These are phyloP conservation scores for Globisporangium carolinianum DNA, from an alignment of 352 stramenopile species.

Conservation along the genomic window DNA sequence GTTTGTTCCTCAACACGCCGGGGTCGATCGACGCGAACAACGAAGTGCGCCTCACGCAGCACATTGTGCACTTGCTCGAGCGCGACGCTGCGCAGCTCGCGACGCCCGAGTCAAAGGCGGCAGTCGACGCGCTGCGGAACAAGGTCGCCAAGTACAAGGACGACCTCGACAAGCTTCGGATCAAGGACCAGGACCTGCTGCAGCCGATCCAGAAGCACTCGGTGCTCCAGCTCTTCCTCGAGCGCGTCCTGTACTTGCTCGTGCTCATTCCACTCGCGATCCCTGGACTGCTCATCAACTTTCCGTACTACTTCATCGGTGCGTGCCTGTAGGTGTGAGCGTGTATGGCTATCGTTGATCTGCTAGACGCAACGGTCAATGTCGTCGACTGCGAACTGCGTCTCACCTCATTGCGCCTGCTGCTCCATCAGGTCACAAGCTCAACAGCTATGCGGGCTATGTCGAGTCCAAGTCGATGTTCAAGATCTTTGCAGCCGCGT, in stretches of 20 bases:
- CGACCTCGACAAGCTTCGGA: slow-evolving; percentile 37
- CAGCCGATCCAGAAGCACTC: slow-evolving; percentile 41
- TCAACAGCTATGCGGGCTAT: slow-evolving; percentile 61
- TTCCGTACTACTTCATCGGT: slow-evolving; percentile 79
- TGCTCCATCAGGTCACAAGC: slow-evolving; percentile 36
- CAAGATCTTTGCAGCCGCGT: slow-evolving; percentile 68
- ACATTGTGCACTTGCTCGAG: slow-evolving; percentile 75
- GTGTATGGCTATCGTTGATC: too few species aligned
- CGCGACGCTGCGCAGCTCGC: slow-evolving; percentile 12
- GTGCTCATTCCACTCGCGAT: slow-evolving; percentile 64
- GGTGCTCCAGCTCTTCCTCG: slow-evolving; percentile 53
- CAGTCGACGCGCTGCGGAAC: slow-evolving; percentile 25
- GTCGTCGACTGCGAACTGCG: background rate
- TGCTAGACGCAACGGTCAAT: too few species aligned
- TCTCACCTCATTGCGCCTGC: background rate
- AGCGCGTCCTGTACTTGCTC: slow-evolving; percentile 56
- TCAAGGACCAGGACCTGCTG: slow-evolving; percentile 71
- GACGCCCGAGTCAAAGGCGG: slow-evolving; percentile 24
- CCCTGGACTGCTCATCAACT: slow-evolving; percentile 60
- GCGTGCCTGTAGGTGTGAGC: slow-evolving; percentile 9
- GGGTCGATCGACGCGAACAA: slow-evolving; percentile 58
- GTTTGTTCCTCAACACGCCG: slow-evolving; percentile 57
- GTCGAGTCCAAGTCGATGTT: slow-evolving; percentile 78
- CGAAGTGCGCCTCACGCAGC: slow-evolving; percentile 67
- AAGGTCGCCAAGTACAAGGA: slow-evolving; percentile 65